These are phyloP conservation scores for Aristolochia contorta DNA, from an alignment of 164 flowering plant genomes.

Conservation along the genomic window DNA sequence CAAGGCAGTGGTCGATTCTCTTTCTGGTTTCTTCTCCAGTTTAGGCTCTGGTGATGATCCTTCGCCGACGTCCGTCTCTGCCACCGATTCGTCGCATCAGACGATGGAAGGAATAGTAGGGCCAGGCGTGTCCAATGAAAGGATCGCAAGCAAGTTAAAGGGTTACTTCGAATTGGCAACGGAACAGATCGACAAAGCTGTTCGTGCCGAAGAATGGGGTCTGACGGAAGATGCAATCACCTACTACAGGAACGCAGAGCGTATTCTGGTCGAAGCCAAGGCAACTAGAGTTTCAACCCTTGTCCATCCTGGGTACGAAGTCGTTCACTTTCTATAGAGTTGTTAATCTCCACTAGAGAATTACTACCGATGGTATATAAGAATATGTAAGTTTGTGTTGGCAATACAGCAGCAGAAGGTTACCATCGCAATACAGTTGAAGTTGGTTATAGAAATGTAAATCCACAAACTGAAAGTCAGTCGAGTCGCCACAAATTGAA, in stretches of 20 bases:
- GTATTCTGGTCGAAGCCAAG: conserved; percentile 60
- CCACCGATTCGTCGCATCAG: not conserved
- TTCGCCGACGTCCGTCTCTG: not conserved
- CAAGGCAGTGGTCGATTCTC: not conserved
- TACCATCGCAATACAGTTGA: not conserved
- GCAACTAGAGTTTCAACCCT: conserved; percentile 57
- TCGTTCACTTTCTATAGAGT: too few relatives aligned
- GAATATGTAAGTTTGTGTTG: too few relatives aligned
- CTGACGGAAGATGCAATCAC: conserved; percentile 65
- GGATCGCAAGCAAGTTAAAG: conserved; percentile 70
- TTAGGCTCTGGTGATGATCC: not conserved
- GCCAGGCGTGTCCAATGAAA: conserved; percentile 48
- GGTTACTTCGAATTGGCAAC: conserved; percentile 89
- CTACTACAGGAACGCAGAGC: conserved; percentile 64
- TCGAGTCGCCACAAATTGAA: too few relatives aligned
- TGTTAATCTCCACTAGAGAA: too few relatives aligned
- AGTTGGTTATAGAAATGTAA: too few relatives aligned
- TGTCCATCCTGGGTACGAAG: conserved; percentile 41
- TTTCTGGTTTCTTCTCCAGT: not conserved
- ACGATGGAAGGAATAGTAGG: conserved; percentile 45
- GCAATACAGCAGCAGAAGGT: too few relatives aligned
- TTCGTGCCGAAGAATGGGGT: conserved; percentile 97
- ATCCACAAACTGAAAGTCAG: too few relatives aligned
- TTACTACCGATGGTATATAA: too few relatives aligned
- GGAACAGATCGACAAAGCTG: conserved; percentile 83